Evolutionary conservation across 495 filamentous ascomycete genomes (phyloP), one percentile per base, ranked within the genome.

Genomic region (Lasiosphaeria ovina): DNA sequence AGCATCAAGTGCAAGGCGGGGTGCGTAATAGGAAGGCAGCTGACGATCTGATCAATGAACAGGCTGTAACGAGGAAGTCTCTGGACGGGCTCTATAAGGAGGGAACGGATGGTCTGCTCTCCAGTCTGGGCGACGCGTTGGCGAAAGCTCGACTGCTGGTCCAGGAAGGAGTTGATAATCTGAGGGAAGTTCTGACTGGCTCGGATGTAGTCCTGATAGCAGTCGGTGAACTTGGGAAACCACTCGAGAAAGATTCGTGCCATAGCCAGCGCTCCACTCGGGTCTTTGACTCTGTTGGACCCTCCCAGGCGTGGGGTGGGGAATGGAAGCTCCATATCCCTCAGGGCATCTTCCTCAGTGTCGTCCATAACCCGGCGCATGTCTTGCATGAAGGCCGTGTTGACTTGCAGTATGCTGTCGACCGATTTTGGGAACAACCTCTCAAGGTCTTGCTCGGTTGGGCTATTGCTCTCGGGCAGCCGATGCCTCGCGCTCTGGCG

Each of bases 21-120:
- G 66, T 98, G 92, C 9, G 89, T 85, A 44, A 90, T 80, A 6
- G 93, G 92, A 9, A 99, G 80, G 62, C 86, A 88, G 62, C 86
- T 85, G 54, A 91, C 82, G 73, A 99, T 97, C 62, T 93, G 93
- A 75, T 98, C 95, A 62, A 99, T 96, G 64, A 97, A 86, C 7
- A 99, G 78, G 69, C 89, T 96, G 72, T 99, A 99, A 6, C 94
- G 89, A 44, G 94, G 94, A 54, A 99, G 81, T 32, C 94, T 83
- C 72, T 99, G 94, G 8, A 99, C 92, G 1, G 94, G 94, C 74
- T 99, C 94, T 74, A 98, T 98, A 48, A 98, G 80, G 54, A 93
- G 79, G n/a, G 93, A 97, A 44, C 91, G 90, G 35, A 99, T 79
- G 57, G 85, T 81, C 66, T 99, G 95, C 69, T 99, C 94, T 44